Evolutionary conservation across 306 rosid genomes (phyloP).

Genomic region (Cicer cuneatum): DNA sequence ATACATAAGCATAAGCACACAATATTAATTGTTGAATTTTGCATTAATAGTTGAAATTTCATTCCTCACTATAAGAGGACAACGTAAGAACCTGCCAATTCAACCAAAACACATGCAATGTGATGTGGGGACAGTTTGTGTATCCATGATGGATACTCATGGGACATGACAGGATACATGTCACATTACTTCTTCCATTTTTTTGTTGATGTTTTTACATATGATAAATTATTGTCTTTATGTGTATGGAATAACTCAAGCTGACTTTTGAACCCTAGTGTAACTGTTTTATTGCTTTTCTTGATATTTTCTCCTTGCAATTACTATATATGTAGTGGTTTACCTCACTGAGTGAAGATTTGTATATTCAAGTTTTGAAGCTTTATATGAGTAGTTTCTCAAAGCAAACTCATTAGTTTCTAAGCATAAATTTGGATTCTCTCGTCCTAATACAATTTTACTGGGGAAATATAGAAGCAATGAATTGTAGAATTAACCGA

Average conservation of each 20-base stretch:
- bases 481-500: too few relatives aligned
- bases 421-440: too few relatives aligned
- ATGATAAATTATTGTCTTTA: not conserved
- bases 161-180: conserved; percentile 12
- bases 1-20: too few relatives aligned
- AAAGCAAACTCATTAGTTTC: not conserved
- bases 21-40: not conserved
- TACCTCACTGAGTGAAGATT: too few relatives aligned
- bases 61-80: not conserved
- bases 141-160: not conserved
- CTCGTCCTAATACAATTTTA: too few relatives aligned
- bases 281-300: not conserved
- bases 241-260: not conserved
- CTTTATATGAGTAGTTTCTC: not conserved
- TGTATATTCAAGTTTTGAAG: not conserved
- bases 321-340: too few relatives aligned
- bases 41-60: not conserved
- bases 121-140: not conserved
- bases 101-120: conserved; percentile 17
- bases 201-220: not conserved
- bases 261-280: conserved; percentile 9
- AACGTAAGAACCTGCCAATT: not conserved
- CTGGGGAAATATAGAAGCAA: too few relatives aligned
- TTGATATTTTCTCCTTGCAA: not conserved
- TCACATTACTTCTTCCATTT: not conserved